Evolutionary conservation across 176 grass and related monocot species (phyloP).

Genomic region (Canna indica): DNA sequence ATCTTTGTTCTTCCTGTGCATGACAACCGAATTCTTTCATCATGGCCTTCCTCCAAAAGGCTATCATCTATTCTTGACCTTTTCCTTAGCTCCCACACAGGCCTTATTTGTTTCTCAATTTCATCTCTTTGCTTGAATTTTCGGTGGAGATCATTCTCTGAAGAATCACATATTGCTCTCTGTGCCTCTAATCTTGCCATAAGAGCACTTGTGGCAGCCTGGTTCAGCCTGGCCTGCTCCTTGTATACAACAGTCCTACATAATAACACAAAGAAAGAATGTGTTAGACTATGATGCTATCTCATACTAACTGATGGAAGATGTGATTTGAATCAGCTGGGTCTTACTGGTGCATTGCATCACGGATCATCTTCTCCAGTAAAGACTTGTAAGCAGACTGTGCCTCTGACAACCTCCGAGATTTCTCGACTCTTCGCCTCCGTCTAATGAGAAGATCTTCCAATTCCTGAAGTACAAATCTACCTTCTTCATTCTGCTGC

Average conservation of each 20-base stretch:
- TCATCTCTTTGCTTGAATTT: constrained; percentile 80
- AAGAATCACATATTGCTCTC: constrained; percentile 74
- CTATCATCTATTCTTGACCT: constrained; percentile 62
- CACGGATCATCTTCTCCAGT: constrained; percentile 99
- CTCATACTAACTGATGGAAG: not conserved
- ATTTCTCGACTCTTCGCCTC: constrained; percentile 56
- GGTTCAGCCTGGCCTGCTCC: constrained; percentile 85
- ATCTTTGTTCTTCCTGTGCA: constrained; percentile 30
- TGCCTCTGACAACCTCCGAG: constrained; percentile 60
- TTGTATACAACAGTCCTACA: constrained; percentile 92
- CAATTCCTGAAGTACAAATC: constrained; percentile 58
- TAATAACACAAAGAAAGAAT: not conserved
- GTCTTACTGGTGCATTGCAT: constrained; percentile 97
- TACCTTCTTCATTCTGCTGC: constrained; percentile 55
- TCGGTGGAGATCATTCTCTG: constrained; percentile 68
- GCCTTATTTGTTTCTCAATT: constrained; percentile 61
- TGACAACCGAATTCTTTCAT: constrained; percentile 30
- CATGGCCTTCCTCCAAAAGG: constrained; percentile 32
- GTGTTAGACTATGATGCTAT: not conserved
- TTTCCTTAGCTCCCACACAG: constrained; percentile 54
- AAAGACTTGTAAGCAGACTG: constrained; percentile 81
- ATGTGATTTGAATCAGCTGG: not conserved
- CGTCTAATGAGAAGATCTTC: constrained; percentile 64
- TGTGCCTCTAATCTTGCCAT: constrained; percentile 91
- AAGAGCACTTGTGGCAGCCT: constrained; percentile 58